Percentiles rank a stretch among this genome's conserved stretches.
phyloP scores from a whole-genome alignment of 495 filamentous ascomycete genomes.

The Penicillium parvum region DNA sequence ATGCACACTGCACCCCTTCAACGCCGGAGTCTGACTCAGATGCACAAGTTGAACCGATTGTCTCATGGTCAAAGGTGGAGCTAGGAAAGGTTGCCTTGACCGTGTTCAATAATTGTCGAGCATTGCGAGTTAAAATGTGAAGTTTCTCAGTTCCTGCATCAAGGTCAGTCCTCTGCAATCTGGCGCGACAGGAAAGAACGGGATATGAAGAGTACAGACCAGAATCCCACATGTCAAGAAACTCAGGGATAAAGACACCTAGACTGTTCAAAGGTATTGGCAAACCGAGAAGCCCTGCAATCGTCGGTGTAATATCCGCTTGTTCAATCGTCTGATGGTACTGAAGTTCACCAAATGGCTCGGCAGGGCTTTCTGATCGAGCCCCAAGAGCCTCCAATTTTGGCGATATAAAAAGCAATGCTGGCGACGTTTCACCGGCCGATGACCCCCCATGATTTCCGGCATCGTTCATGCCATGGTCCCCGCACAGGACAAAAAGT shows the following conservation, averaged over 20 bases:
- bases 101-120: slow-evolving; percentile 70
- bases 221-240: slow-evolving; percentile 69
- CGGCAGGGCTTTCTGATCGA: slow-evolving; percentile 36
- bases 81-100: slow-evolving; percentile 64
- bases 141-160: slow-evolving; percentile 46
- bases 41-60: slow-evolving; percentile 38
- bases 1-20: slow-evolving; percentile 62
- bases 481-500: slow-evolving; percentile 81
- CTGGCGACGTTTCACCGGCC: slow-evolving; percentile 87
- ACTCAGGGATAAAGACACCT: slow-evolving; percentile 76
- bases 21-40: slow-evolving; percentile 39
- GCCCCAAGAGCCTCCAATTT: slow-evolving; percentile 59
- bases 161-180: neutral
- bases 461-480: slow-evolving; percentile 99
- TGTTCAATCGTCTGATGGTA: slow-evolving; percentile 86
- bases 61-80: slow-evolving; percentile 43
- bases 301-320: slow-evolving; percentile 84
- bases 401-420: slow-evolving; percentile 87
- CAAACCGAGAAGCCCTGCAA: slow-evolving; percentile 83
- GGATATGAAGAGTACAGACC: slow-evolving; percentile 33
- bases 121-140: slow-evolving; percentile 68
- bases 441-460: slow-evolving; percentile 95
- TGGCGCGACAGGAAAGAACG: neutral
- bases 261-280: slow-evolving; percentile 90
- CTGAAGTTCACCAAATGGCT: slow-evolving; percentile 53